Evolutionary conservation across 2,329 filamentous ascomycete species (phyloP).

Genomic region (Ophiostoma ips): DNA sequence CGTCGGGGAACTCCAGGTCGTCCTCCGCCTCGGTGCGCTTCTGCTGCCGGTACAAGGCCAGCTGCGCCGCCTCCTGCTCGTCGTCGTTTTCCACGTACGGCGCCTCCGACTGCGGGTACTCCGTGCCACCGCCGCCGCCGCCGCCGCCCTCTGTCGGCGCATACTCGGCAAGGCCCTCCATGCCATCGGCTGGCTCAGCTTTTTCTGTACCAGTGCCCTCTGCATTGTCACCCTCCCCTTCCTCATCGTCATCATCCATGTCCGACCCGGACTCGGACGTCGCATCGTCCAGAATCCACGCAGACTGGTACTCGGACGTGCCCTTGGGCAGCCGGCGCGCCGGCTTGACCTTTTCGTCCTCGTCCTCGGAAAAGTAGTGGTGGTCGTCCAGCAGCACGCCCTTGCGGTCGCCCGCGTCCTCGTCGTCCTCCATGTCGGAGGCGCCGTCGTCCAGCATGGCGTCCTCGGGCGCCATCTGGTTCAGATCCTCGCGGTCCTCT

Average conservation of each 20-base stretch:
- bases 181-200: conserved; percentile 59
- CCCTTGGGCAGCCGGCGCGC: conserved; percentile 75
- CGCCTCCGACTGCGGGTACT: conserved; percentile 86
- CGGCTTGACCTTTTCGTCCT: conserved; percentile 42
- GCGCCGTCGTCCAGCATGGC: conserved; percentile 44
- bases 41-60: conserved; percentile 66
- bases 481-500: conserved; percentile 70
- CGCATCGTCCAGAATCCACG: conserved; percentile 73
- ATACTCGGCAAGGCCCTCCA: conserved; percentile 52
- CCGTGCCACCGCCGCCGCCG: too few species aligned
- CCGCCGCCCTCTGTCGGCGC: conserved; percentile 59
- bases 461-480: conserved; percentile 76
- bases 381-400: conserved; percentile 92
- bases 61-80: conserved; percentile 60
- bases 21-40: conserved; percentile 78
- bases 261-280: conserved; percentile 77
- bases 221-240: conserved; percentile 35
- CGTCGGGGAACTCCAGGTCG: conserved; percentile 90
- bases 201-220: conserved; percentile 37
- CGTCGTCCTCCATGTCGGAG: conserved; percentile 33
- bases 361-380: conserved; percentile 92
- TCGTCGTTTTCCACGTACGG: conserved; percentile 71
- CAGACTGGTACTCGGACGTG: conserved; percentile 85
- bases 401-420: conserved; percentile 40
- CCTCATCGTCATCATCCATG: conserved; percentile 49